Base-by-base conservation (phyloP, 495 filamentous ascomycete species). In the Margaritispora aquatica region DNA sequence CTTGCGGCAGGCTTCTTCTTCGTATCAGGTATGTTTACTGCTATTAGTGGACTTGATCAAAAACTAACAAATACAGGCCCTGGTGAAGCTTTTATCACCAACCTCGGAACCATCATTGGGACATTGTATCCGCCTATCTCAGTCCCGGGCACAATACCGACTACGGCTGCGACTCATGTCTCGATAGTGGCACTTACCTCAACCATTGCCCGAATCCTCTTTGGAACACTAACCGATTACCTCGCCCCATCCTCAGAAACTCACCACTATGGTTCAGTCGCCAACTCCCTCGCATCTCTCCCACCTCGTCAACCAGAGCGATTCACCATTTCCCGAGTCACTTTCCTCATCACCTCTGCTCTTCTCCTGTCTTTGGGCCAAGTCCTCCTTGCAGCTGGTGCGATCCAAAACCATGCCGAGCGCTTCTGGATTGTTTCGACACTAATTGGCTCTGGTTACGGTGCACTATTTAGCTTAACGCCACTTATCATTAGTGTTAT, bases 11-110 rank as follows among this genome's bases (percentile, higher is more conserved):
- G 93, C 22, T 95, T 98, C 74, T 96, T 97, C 80, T 79, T 97
- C 62, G 89, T 95, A 60, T 67, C 65, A 29, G 65, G 64, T 61
- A 61, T 15, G 60, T 55, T 13, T 17, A 20, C 21, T 21, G 51
- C 17, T 23, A 7, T n/a, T 13, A 10, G 8, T n/a, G 5, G n/a
- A 22, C 8, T 15, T 52, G 1, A 24, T 58, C 51, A 31, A 50
- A 47, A 26, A 31, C 59, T 65, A 59, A 65, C 56, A 10, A 24
- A 9, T 90, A 44, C 88, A 52, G 94, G 94, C 2, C 92, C 94
- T 0, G 92, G 93, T 20, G 94, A 98, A 76, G 87, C 92, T 9
- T 98, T 96, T 72, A 91, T 97, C 66, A 98, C 97, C 74, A 98
- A 98, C 64, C 80, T 98, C 49, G 94, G 94, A 46, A 96, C 93